These are phyloP conservation scores for Murraya paniculata DNA, from an alignment of 345 rosid genomes.

Conservation along the genomic window DNA sequence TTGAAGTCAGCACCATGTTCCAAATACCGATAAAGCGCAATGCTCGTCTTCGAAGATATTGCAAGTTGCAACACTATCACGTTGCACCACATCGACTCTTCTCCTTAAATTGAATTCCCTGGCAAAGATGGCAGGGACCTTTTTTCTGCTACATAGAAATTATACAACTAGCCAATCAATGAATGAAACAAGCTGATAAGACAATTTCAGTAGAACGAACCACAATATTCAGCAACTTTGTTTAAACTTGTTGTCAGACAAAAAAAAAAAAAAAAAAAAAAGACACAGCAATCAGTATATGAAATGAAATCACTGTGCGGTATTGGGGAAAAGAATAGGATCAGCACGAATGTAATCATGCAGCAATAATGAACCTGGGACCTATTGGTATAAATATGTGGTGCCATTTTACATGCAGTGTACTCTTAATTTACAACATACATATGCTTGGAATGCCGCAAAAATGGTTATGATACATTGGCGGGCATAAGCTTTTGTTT, in stretches of 20 bases:
- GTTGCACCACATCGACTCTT: too few relatives aligned
- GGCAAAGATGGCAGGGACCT: too few relatives aligned
- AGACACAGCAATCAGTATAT: neutral
- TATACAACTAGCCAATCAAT: neutral
- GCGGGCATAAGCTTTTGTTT: slow-evolving; percentile 15
- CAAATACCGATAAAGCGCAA: too few relatives aligned
- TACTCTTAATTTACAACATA: slow-evolving; percentile 6
- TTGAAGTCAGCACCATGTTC: too few relatives aligned
- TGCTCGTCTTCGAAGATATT: too few relatives aligned
- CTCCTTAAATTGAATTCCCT: too few relatives aligned
- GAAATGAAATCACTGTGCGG: neutral
- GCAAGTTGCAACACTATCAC: too few relatives aligned
- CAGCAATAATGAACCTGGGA: slow-evolving; percentile 13
- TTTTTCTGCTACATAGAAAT: neutral
- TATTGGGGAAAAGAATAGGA: neutral
- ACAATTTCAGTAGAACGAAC: too few relatives aligned
- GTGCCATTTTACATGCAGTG: slow-evolving; percentile 25
- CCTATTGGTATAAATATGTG: slow-evolving; percentile 12
- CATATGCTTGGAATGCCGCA: slow-evolving; percentile 18
- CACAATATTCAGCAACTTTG: neutral
- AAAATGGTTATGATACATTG: slow-evolving; percentile 29
- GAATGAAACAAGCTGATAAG: neutral
- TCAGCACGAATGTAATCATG: slow-evolving; percentile 3
- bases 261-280: too few relatives aligned
- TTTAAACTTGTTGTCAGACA: neutral